Conservation (phyloP, 1,284 basidiomycete species). For the Athelia sp. region DNA sequence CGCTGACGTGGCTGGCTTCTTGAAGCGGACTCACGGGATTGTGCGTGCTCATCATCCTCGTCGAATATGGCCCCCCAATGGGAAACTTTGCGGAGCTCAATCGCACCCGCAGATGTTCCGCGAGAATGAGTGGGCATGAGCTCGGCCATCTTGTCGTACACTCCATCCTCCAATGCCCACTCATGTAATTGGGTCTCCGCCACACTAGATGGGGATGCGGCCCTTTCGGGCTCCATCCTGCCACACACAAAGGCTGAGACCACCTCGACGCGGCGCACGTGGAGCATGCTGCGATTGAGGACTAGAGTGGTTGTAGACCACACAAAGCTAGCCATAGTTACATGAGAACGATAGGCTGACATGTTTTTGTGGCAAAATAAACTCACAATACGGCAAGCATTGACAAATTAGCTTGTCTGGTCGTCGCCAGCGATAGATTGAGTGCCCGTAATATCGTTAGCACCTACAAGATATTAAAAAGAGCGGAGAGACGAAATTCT, state of each 20-base stretch:
- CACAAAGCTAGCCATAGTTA: background rate
- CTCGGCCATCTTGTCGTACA: background rate
- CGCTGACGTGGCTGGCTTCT: no score
- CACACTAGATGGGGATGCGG: background rate
- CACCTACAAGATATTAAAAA: background rate
- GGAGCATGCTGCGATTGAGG: constrained; percentile 12
- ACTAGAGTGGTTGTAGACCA: constrained; percentile 12
- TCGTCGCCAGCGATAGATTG: background rate
- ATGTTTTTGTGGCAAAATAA: no score
- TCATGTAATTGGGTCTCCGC: background rate
- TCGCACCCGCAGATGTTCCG: no score
- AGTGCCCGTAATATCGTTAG: background rate
- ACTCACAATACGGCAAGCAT: background rate
- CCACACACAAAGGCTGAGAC: background rate
- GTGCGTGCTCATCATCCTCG: no score
- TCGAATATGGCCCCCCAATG: no score
- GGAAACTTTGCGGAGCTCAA: no score
- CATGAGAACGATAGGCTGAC: background rate
- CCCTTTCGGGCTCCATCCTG: no score
- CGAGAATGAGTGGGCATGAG: no score
- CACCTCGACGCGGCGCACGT: constrained; percentile 10
- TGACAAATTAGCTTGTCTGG: background rate
- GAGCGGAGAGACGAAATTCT: background rate
- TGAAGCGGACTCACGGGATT: no score
- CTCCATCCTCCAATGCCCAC: background rate